Evolutionary conservation across 129 eudicot species (phyloP), one percentile per base, ranked within the genome.

Genomic region (Heracleum sosnowskyi): DNA sequence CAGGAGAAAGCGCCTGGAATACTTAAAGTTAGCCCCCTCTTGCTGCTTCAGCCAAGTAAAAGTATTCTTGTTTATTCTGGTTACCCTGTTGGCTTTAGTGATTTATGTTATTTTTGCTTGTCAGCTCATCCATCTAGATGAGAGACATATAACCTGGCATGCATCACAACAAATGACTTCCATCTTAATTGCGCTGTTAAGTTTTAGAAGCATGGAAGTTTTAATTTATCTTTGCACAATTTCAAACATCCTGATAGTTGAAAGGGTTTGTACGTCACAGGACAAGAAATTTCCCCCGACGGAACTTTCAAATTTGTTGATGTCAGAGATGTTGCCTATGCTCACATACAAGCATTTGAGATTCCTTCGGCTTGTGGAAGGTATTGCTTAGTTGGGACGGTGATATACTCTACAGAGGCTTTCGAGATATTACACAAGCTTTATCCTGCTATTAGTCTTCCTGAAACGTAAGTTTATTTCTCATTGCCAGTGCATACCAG

Each of bases 251-350:
- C 12, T 9, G 10, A 9, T 42, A 0, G 1, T 42, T 8, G 0
- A 9, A 9, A 42, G 39, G 39, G 2, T 9, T 8, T 42, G 9
- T 9, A 10, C 9, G 46, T 8, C 46, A 77, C 81, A 83, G 91
- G 89, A 78, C 66, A 51, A 41, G 88, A 78, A 2, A 10, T 75
- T 34, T 66, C 13, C 51, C 36, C 73, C 0, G 79, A 60, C 31
- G 84, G 76, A 72, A 63, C 77, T n/a, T 68, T 72, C 11, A 78
- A 81, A 29, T 77, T 75, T 80, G 89, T 88, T 66, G 87, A 88
- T 83, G 86, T 88, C 34, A 88, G 87, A 68, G 92, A 88, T 80
- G 88, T 88, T 40, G 89, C 82, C 7, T 41, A 11, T n/a, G 92
- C 86, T 26, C 92, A 86, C 80, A 75, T 88, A 24, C 76, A 69